These are phyloP conservation scores for Allium cepa DNA, from an alignment of 106 monocot species.

Conservation along the genomic window DNA sequence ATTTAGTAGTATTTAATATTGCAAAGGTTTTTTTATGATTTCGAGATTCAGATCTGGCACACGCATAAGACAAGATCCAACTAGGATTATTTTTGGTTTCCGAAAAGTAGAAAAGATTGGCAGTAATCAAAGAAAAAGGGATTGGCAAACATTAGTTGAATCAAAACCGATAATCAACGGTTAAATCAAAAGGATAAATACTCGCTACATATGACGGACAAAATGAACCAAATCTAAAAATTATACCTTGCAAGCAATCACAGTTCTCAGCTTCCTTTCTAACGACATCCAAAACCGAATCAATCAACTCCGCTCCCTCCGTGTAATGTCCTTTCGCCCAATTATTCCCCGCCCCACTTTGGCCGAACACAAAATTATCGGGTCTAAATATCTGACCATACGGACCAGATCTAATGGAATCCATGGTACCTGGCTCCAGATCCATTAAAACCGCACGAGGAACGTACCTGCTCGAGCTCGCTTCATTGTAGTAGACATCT, in stretches of 20 bases:
- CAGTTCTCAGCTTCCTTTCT: constrained; percentile 33
- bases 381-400: constrained; percentile 24
- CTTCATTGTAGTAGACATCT: constrained; percentile 18
- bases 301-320: constrained; percentile 26
- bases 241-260: constrained; percentile 23
- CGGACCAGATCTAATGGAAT: constrained; percentile 18
- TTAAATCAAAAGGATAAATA: too few species aligned
- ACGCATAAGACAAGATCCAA: too few species aligned
- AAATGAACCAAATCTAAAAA: neutral
- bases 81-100: too few species aligned
- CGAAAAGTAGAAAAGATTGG: too few species aligned
- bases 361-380: constrained; percentile 25
- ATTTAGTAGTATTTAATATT: too few species aligned
- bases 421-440: constrained; percentile 22
- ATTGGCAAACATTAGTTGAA: too few species aligned
- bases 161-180: too few species aligned
- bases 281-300: constrained; percentile 24
- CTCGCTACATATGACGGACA: neutral
- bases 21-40: too few species aligned
- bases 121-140: too few species aligned
- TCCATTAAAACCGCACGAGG: constrained; percentile 20
- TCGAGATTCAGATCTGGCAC: too few species aligned
- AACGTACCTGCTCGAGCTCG: constrained; percentile 11
- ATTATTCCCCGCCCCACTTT: constrained; percentile 11
- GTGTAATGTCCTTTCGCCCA: constrained; percentile 30